Base-by-base conservation (phyloP, 345 rosid genomes). In the Barbarea vulgaris region DNA sequence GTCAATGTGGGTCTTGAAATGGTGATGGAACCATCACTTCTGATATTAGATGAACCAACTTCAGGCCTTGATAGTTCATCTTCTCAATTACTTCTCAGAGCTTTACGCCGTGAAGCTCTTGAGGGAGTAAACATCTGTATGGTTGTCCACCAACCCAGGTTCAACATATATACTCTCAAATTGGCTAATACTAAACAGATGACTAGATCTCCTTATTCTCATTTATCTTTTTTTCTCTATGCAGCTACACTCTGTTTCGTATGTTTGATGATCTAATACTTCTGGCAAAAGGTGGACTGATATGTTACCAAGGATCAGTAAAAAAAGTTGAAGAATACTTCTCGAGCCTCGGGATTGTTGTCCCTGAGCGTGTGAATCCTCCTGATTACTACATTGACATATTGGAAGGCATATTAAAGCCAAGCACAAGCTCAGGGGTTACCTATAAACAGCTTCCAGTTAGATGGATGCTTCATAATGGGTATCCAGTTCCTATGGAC, bases 11-110 rank as follows among this genome's bases (percentile, higher is more conserved):
- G 99, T 74, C 88, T 96, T 70, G 99, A 96, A 83, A 96, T 96
- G 99, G 98, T 96, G 51, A 96, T 96, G 99, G 98, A 96, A 72
- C 99, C 99, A 85, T 96, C 99, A 63, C 93, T 96, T 76, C 80
- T 96, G 47, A 93, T 96, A 80, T 88, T 96, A 64, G 99, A 93
- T 80, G 99, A 96, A 81, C 97, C 99, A 17, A 96, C 99, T 13
- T 93, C 98, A 48, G 99, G 99, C 24, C 85, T 93, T 86, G 99
- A 96, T 72, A 96, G 99, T 69, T 93, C 99, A 64, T 93, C 99
- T 70, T 96, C 99, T 67, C 93, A 85, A 79, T 81, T 91, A 80
- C 91, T 96, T 37, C 93, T 96, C 30, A 82, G 96, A 86, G 98
- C 99, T 61, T 91, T 93, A 61, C 88, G 98, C 14, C 97, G 97